Evolutionary conservation across 257 asterid species (phyloP).

Genomic region (Solanum ahanhuiri): DNA sequence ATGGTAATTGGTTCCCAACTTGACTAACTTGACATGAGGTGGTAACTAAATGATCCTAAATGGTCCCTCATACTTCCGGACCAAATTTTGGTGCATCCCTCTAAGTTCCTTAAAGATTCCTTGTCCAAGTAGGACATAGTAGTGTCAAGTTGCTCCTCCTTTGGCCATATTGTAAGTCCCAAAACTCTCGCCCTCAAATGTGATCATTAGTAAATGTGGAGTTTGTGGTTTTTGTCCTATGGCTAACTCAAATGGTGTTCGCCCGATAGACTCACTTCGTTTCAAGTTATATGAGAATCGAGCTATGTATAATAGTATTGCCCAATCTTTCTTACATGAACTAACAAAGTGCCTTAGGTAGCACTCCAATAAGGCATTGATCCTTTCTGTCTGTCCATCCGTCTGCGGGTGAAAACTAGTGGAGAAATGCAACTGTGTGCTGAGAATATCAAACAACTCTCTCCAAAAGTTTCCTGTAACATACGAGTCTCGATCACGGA

Average conservation of each 20-base stretch:
- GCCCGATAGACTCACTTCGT: no score
- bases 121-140: no score
- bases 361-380: neutral
- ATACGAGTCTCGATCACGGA: neutral
- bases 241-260: no score
- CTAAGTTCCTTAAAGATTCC: neutral
- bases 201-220: no score
- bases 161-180: no score
- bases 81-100: neutral
- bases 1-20: neutral
- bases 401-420: neutral
- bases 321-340: neutral
- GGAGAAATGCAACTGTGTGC: neutral
- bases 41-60: neutral
- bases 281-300: neutral
- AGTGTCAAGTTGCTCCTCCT: no score
- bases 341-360: neutral
- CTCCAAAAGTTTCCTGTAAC: neutral
- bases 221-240: no score
- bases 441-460: neutral
- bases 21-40: no score
- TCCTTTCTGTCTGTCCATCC: neutral
- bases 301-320: no score
- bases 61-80: neutral
- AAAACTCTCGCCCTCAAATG: no score